phyloP scores from a whole-genome alignment of 169 alveolate genomes.

The Plasmodium gonderi region DNA sequence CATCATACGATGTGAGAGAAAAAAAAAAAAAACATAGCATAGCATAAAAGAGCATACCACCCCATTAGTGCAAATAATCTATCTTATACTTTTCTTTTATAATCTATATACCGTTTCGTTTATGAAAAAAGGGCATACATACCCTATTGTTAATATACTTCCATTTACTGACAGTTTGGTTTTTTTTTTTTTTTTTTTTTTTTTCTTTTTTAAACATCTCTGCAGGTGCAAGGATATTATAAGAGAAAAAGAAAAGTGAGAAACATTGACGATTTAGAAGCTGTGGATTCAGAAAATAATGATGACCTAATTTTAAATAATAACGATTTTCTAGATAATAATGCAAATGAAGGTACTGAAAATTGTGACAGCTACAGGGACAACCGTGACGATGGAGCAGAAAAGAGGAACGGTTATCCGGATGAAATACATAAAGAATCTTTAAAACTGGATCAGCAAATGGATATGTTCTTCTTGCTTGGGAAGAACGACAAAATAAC shows the following conservation, averaged over 20 bases:
- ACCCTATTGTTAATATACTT: neutral
- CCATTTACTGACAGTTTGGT: neutral
- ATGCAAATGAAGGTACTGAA: neutral
- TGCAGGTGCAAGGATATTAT: constrained; percentile 66
- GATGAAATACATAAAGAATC: neutral
- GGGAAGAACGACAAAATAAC: constrained; percentile 25
- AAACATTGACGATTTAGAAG: constrained; percentile 11
- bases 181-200: neutral
- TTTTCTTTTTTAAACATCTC: neutral
- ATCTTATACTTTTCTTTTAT: no score
- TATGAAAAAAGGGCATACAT: neutral
- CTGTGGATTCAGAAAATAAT: neutral
- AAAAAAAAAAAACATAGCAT: no score
- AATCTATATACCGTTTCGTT: neutral
- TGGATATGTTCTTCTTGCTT: constrained; percentile 22
- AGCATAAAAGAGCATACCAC: no score
- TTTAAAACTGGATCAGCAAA: constrained; percentile 8
- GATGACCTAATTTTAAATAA: constrained; percentile 13
- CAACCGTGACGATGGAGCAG: neutral
- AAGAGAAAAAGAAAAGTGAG: constrained; percentile 54
- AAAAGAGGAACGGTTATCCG: neutral
- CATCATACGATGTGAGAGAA: constrained; percentile 60
- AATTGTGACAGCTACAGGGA: neutral
- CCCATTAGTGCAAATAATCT: neutral
- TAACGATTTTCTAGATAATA: neutral